These are phyloP conservation scores for Exophiala spinifera DNA, from an alignment of 2,329 filamentous ascomycete genomes.

Conservation along the genomic window DNA sequence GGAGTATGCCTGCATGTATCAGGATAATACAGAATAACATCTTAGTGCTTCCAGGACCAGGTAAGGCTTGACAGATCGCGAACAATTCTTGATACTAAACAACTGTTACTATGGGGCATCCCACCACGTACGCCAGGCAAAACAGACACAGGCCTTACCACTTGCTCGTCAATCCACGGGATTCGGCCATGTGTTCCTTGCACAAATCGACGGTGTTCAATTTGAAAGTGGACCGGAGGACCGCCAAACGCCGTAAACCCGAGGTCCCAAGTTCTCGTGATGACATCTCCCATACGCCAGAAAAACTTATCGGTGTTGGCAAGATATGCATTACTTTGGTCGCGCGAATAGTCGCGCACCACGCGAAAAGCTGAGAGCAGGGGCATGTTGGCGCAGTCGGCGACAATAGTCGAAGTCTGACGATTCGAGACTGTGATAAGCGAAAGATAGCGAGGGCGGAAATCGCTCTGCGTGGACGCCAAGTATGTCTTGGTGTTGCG, in stretches of 20 bases:
- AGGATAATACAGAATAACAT: conserved; percentile 67
- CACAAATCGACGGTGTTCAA: conserved; percentile 62
- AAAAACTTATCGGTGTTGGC: conserved; percentile 32
- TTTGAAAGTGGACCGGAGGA: conserved; percentile 68
- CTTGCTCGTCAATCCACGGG: conserved; percentile 67
- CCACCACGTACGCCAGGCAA: too few species aligned
- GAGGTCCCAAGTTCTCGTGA: conserved; percentile 54
- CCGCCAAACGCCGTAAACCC: conserved; percentile 66
- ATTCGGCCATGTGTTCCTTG: conserved; percentile 43
- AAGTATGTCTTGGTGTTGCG: conserved; percentile 1
- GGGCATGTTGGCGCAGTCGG: conserved; percentile 2
- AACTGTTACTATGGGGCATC: too few species aligned
- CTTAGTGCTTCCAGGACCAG: conserved; percentile 67
- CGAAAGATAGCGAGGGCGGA: not conserved
- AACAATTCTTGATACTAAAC: conserved; percentile 70
- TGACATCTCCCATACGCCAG: conserved; percentile 35
- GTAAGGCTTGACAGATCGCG: conserved; percentile 64
- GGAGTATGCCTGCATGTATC: conserved; percentile 58
- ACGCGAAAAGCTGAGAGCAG: not conserved
- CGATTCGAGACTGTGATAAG: not conserved
- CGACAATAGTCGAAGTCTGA: not conserved
- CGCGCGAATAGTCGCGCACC: conserved; percentile 7
- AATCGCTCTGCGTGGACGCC: not conserved
- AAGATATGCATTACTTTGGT: conserved; percentile 8
- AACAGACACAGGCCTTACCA: conserved; percentile 43